These are phyloP conservation scores for Solanum habrochaites DNA, from an alignment of 257 asterid genomes.

Conservation along the genomic window DNA sequence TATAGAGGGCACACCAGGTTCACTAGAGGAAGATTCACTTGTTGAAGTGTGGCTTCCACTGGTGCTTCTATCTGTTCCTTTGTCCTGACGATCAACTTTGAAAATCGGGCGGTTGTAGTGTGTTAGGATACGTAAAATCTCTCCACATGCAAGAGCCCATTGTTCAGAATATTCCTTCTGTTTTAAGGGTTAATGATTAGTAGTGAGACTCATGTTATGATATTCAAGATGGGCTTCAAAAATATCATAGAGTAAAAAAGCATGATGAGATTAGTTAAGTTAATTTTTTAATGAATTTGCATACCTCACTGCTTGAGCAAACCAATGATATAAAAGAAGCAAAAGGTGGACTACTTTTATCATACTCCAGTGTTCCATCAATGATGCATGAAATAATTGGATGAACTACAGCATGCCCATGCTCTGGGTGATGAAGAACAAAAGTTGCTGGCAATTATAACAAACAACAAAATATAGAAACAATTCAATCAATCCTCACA, in stretches of 20 bases:
- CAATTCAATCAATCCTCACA: background rate
- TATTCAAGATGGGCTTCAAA: background rate
- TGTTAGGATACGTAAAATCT: constrained; percentile 83
- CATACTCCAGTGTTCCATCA: constrained; percentile 75
- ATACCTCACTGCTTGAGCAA: constrained; percentile 77
- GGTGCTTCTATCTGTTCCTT: constrained; percentile 61
- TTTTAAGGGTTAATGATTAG: constrained; percentile 6
- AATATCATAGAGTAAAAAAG: background rate
- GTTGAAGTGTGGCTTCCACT: constrained; percentile 69
- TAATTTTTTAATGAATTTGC: background rate
- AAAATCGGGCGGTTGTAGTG: constrained; percentile 91
- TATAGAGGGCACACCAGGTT: constrained; percentile 33
- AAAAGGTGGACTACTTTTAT: constrained; percentile 68
- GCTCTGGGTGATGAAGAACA: constrained; percentile 98
- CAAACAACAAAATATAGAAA: background rate
- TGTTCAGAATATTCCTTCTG: constrained; percentile 95
- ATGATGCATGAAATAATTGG: constrained; percentile 92
- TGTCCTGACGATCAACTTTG: constrained; percentile 61
- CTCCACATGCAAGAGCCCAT: constrained; percentile 99
- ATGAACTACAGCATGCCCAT: constrained; percentile 91
- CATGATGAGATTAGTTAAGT: background rate
- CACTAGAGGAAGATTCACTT: constrained; percentile 42
- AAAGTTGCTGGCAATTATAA: constrained; percentile 67
- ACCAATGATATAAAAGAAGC: constrained; percentile 91
- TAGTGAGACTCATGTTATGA: background rate